Evolutionary conservation across 306 rosid genomes (phyloP).

Genomic region (Sicyos baderoa): DNA sequence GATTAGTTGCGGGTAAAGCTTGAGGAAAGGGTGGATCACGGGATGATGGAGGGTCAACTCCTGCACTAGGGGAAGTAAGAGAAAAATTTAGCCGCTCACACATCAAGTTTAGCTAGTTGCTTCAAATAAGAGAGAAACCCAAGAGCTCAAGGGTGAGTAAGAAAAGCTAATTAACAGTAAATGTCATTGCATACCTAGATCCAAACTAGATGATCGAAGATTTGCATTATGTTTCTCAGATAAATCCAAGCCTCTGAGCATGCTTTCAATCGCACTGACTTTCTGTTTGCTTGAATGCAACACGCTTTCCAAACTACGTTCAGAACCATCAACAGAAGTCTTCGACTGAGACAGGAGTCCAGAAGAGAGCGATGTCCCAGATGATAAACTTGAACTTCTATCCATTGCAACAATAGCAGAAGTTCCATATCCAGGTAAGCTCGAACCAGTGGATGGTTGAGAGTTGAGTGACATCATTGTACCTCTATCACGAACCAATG

Average conservation of each 20-base stretch:
- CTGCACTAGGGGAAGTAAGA: constrained; percentile 93
- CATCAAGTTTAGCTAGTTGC: constrained; percentile 19
- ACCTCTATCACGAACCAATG: constrained; percentile 86
- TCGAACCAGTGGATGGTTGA: constrained; percentile 63
- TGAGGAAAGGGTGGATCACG: constrained; percentile 99
- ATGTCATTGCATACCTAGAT: constrained; percentile 77
- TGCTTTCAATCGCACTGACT: constrained; percentile 95
- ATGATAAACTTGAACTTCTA: constrained; percentile 73
- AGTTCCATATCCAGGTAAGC: constrained; percentile 90
- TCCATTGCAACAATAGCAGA: constrained; percentile 99
- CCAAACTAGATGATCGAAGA: constrained; percentile 82
- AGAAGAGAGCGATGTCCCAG: constrained; percentile 69
- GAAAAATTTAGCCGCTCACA: constrained; percentile 74
- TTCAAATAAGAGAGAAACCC: constrained; percentile 8
- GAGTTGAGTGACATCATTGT: constrained; percentile 37
- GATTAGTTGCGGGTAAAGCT: constrained; percentile 67
- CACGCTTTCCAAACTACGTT: constrained; percentile 90
- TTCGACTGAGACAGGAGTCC: constrained; percentile 73
- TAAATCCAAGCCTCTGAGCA: constrained; percentile 93
- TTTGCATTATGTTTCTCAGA: constrained; percentile 69
- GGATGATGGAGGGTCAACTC: constrained; percentile 99
- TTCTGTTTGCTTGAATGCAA: constrained; percentile 95
- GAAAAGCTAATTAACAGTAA: constrained; percentile 26
- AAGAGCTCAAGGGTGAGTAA: constrained; percentile 20
- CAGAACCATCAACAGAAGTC: constrained; percentile 60